Evolutionary conservation across 768 basidiomycete genomes (phyloP), one percentile per base, ranked within the genome.

Genomic region (Solioccasus polychromus): DNA sequence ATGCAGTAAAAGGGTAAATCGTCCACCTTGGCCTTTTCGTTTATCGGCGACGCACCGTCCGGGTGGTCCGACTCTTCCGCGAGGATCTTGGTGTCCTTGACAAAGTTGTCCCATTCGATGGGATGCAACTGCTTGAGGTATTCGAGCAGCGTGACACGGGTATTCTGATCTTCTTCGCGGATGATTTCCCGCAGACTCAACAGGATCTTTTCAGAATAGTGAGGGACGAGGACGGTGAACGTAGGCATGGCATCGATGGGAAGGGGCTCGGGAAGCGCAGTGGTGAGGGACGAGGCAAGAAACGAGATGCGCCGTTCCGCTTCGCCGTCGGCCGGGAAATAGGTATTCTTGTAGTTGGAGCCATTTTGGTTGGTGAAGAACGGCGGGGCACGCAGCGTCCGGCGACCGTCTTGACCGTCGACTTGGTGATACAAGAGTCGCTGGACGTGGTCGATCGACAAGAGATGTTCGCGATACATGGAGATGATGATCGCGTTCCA

Each of bases 401-500:
- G 80, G 49, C 88, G 86, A 43, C 94, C 92, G 62, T 89, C 86
- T 12, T 88, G 80, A 14, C 83, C 83, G 52, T 95, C 94, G 17
- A 92, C 87, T 69, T 99, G 96, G 65, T 99, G 96, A 63, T 99
- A 98, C 26, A 98, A 78, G 17, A 99, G 78, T 42, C 94, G 87
- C 64, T 99, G 96, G 36, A 99, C 96, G 59, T 99, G 93, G 57
- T 97, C 92, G 60, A 99, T 99, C 51, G 92, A 95, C 30, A 99
- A 75, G 39, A 99, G 74, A 70, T 99, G 96, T 61, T 99, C 96
- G 58, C 96, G 85, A 68, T 99, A 99, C 96, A 99, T 99, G 44
- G 95, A 98, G 52, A 99, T 99, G 68, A 99, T 95, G 69, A 98
- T 78, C 35, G 96, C 96, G 66, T 99, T 99, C 96, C 96, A 99